Evolutionary conservation across 2,329 filamentous ascomycete species (phyloP).

Genomic region (Pestalotiopsis sp.): DNA sequence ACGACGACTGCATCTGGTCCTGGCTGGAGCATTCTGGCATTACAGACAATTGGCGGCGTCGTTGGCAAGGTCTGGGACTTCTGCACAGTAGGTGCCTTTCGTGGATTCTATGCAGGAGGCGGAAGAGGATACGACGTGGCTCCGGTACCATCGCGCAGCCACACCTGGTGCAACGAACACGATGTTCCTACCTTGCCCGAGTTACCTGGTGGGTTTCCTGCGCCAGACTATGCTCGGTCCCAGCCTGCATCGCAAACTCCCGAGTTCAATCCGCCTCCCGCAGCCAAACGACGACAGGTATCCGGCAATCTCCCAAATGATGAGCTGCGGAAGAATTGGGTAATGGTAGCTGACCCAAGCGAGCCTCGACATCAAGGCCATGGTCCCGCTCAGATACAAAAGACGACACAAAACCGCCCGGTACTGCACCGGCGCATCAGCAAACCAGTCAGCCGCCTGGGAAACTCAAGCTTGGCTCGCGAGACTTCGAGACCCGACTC

Average conservation of each 20-base stretch:
- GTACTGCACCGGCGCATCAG: conserved; percentile 47
- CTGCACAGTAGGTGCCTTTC: conserved; percentile 74
- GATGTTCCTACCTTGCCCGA: conserved; percentile 29
- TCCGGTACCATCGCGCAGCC: conserved; percentile 19
- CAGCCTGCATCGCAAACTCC: conserved; percentile 34
- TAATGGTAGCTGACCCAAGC: conserved; percentile 59
- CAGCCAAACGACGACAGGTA: conserved; percentile 59
- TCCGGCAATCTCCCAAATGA: conserved; percentile 47
- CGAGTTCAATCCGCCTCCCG: conserved; percentile 48
- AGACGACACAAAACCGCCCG: conserved; percentile 13
- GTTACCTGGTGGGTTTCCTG: conserved; percentile 34
- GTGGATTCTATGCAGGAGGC: conserved; percentile 85
- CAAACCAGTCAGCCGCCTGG: conserved; percentile 41
- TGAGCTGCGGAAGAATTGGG: conserved; percentile 70
- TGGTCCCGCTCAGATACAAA: not conserved
- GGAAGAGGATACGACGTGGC: conserved; percentile 71
- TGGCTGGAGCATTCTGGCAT: conserved; percentile 61
- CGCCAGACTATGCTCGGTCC: conserved; percentile 36
- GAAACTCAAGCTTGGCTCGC: conserved; percentile 27
- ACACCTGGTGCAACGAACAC: conserved; percentile 31
- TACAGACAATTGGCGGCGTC: conserved; percentile 66
- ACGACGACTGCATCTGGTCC: conserved; percentile 23
- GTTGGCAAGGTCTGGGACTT: conserved; percentile 85
- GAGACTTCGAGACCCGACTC: conserved; percentile 38
- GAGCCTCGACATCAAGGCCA: conserved; percentile 22